Evolutionary conservation across 1,284 basidiomycete species (phyloP).

Genomic region (Ustilago bromivora): DNA sequence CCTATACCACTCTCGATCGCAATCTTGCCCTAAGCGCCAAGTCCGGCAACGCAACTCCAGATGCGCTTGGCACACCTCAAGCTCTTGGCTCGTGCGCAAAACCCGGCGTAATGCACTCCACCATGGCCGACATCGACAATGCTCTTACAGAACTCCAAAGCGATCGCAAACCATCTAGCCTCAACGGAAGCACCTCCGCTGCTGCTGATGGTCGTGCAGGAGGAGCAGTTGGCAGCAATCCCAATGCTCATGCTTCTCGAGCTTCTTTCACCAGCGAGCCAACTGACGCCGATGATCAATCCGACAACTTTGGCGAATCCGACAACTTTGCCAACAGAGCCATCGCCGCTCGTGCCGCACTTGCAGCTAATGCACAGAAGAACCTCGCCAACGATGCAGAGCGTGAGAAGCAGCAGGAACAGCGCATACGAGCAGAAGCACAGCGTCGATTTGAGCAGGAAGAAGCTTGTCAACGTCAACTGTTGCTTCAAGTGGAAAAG

Average conservation of each 20-base stretch:
- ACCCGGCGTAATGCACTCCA: constrained; percentile 64
- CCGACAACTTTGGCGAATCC: constrained; percentile 46
- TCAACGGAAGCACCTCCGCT: constrained; percentile 12
- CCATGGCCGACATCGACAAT: constrained; percentile 69
- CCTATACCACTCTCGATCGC: constrained; percentile 77
- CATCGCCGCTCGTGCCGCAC: constrained; percentile 62
- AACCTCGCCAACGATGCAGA: constrained; percentile 54
- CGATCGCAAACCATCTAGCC: constrained; percentile 27
- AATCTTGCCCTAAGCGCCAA: constrained; percentile 50
- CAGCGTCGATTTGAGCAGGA: constrained; percentile 62
- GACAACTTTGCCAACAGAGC: constrained; percentile 52
- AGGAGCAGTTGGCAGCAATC: constrained; percentile 17
- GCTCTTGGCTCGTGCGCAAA: constrained; percentile 11
- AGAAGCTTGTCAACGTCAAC: constrained; percentile 56
- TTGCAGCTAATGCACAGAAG: constrained; percentile 66
- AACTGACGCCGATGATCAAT: constrained; percentile 50
- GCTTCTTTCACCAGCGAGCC: constrained; percentile 55
- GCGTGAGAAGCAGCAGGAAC: constrained; percentile 53
- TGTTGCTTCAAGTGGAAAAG: constrained; percentile 54
- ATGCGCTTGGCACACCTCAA: constrained; percentile 41
- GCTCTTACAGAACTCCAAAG: constrained; percentile 63
- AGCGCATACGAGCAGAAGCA: constrained; percentile 52
- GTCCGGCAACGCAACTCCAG: constrained; percentile 35
- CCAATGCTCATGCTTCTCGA: constrained; percentile 31
- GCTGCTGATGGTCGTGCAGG: neutral